Conservation (phyloP, 768 basidiomycete genomes). For the Cystoderma amianthinum region DNA sequence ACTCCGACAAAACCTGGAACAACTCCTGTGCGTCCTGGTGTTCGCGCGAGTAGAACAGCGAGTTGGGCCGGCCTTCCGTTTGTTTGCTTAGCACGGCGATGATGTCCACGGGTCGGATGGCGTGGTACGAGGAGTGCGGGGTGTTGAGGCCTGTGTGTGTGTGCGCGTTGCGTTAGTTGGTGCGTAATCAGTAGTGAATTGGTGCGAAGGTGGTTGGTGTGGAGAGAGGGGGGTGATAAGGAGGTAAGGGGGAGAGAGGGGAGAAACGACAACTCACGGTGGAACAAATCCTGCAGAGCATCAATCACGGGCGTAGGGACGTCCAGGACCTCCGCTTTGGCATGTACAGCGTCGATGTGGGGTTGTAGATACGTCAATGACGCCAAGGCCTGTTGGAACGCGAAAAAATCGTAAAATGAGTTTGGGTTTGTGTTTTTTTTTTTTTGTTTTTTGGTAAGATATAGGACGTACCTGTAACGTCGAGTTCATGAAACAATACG, state of each 20-base stretch:
- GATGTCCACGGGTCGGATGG: slow-evolving; percentile 68
- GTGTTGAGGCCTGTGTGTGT: slow-evolving; percentile 70
- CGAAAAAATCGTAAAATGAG: slow-evolving; percentile 8
- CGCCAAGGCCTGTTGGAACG: slow-evolving; percentile 68
- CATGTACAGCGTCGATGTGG: slow-evolving; percentile 69
- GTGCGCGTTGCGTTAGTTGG: no score
- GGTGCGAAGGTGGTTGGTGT: no score
- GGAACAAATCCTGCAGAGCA: slow-evolving; percentile 63
- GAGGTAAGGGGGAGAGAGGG: slow-evolving; percentile 1
- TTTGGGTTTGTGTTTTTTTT: slow-evolving; percentile 1
- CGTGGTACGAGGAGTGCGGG: slow-evolving; percentile 45
- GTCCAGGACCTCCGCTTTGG: slow-evolving; percentile 72
- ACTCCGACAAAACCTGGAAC: slow-evolving; percentile 91
- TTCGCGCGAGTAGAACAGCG: slow-evolving; percentile 81
- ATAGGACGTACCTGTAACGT: slow-evolving; percentile 66
- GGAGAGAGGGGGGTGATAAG: no score
- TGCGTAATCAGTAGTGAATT: no score
- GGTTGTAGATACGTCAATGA: slow-evolving; percentile 80
- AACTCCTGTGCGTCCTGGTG: slow-evolving; percentile 98
- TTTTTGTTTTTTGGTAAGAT: neutral
- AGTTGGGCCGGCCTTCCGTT: slow-evolving; percentile 43
- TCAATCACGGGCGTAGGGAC: slow-evolving; percentile 86
- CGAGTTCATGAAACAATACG: slow-evolving; percentile 97
- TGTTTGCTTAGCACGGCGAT: slow-evolving; percentile 61
- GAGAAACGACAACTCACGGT: slow-evolving; percentile 41